Conservation (phyloP, 2,329 filamentous ascomycete genomes). For the Myotisia sp. region DNA sequence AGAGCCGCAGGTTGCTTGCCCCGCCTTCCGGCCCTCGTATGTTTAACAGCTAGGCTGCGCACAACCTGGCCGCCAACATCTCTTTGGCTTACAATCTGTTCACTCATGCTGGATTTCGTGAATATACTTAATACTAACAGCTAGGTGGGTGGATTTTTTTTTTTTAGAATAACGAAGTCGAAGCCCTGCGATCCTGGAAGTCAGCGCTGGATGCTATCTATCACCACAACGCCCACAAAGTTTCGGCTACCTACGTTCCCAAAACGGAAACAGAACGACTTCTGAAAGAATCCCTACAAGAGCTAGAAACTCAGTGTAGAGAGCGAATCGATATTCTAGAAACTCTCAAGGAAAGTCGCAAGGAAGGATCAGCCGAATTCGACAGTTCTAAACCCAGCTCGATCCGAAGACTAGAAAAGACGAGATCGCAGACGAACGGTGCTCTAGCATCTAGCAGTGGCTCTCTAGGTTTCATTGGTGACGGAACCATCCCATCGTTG, state of each 20-base stretch:
- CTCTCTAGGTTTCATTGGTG: conserved; percentile 53
- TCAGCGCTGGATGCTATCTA: conserved; percentile 77
- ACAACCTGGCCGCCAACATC: no score
- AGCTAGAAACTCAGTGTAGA: conserved; percentile 82
- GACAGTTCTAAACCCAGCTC: conserved; percentile 8
- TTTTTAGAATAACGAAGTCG: conserved; percentile 67
- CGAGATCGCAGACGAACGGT: conserved; percentile 10
- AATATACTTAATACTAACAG: no score
- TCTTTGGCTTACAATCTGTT: no score
- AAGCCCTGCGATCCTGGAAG: conserved; percentile 84
- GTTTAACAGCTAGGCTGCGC: no score
- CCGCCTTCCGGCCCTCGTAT: neutral
- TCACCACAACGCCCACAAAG: conserved; percentile 65
- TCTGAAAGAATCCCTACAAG: conserved; percentile 62
- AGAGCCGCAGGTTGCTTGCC: no score
- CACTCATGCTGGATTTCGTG: no score
- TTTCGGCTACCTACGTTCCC: conserved; percentile 53
- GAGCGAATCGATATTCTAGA: conserved; percentile 82
- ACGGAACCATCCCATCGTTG: conserved; percentile 67
- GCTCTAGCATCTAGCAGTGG: conserved; percentile 6
- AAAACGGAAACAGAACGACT: conserved; percentile 72
- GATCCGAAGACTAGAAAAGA: conserved; percentile 15
- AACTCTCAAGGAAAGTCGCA: conserved; percentile 54
- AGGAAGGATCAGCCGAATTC: conserved; percentile 35
- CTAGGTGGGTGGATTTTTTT: no score